Base-by-base conservation (phyloP, 257 asterid genomes). In the Solanum neorickii region DNA sequence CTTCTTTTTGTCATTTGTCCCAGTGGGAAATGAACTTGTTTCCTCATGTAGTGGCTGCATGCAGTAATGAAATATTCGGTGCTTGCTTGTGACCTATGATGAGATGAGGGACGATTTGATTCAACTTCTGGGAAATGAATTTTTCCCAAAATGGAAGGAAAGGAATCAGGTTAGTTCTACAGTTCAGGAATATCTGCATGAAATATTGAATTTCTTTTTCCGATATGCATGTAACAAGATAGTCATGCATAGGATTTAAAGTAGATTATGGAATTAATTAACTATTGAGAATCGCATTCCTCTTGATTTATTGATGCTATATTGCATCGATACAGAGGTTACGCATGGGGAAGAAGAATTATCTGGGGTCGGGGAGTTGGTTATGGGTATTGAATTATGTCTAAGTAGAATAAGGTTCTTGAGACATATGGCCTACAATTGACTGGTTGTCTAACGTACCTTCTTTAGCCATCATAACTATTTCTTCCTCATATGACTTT, bases 21-120 rank as follows among this genome's bases (percentile, higher is more conserved):
- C 21, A 39, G 18, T 86, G 66, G 75, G 66, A 86, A 87, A 62
- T 69, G 85, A 73, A 89, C 56, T 76, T 83, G 87, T 87, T 35
- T n/a, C 88, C 80, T 87, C 91, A 96, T 98, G 98, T 96, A 96
- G 89, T 96, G 98, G 99, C 92, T 95, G 90, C 94, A 95, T 91
- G 98, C 98, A 87, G 98, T 97, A 90, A 93, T 94, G 91, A 96
- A 94, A 86, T 93, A 2, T 89, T 87, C 93, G 86, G 88, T 87
- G 95, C 89, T 94, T 95, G 86, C 42, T 94, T 18, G 97, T 94
- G 90, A 96, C 99, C 39, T 95, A 96, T 41, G 98, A 95, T 80
- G 98, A 96, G 91, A 96, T 95, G 98, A 94, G 99, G 89, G 98
- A 95, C 69, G 98, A 96, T 89, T 90, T 96, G 66, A 94, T 96